phyloP scores from a whole-genome alignment of 2,329 filamentous ascomycete species.

The Verticillium nonalfalfae region DNA sequence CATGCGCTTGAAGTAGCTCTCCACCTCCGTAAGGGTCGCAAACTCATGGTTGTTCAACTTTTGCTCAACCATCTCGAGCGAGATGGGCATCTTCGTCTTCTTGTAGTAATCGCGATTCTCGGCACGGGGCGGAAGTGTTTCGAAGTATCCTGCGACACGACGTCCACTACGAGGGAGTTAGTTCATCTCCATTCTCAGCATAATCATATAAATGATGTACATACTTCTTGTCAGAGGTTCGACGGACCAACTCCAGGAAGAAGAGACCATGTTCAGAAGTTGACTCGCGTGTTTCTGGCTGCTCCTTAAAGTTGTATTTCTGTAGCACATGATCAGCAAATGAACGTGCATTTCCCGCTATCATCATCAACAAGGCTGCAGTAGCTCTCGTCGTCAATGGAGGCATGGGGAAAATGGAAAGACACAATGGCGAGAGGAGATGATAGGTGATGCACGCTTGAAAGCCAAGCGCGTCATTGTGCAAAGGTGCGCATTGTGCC shows the following conservation, averaged over 20 bases:
- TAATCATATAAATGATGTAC: conserved; percentile 19
- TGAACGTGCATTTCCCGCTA: not conserved
- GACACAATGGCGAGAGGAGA: conserved; percentile 6
- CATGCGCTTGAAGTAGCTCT: conserved; percentile 83
- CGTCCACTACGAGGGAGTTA: conserved; percentile 51
- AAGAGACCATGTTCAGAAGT: conserved; percentile 66
- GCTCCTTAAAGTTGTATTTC: conserved; percentile 41
- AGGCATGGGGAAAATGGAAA: not conserved
- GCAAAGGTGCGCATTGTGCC: conserved; percentile 5
- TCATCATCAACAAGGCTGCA: not conserved
- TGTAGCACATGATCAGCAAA: conserved; percentile 6
- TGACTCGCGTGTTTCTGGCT: conserved; percentile 57
- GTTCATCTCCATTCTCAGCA: not conserved
- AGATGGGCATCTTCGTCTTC: conserved; percentile 70
- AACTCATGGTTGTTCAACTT: conserved; percentile 68
- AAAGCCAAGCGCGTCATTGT: not conserved
- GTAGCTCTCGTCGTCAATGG: not conserved
- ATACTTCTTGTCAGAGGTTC: conserved; percentile 77
- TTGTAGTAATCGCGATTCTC: conserved; percentile 71
- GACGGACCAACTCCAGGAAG: conserved; percentile 69
- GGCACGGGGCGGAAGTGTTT: conserved; percentile 59
- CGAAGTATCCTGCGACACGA: conserved; percentile 68
- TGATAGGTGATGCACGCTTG: conserved; percentile 1
- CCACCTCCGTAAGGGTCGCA: conserved; percentile 63
- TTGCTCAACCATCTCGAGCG: conserved; percentile 67